Conservation (phyloP, 345 rosid genomes). For the Carallia brachiata region DNA sequence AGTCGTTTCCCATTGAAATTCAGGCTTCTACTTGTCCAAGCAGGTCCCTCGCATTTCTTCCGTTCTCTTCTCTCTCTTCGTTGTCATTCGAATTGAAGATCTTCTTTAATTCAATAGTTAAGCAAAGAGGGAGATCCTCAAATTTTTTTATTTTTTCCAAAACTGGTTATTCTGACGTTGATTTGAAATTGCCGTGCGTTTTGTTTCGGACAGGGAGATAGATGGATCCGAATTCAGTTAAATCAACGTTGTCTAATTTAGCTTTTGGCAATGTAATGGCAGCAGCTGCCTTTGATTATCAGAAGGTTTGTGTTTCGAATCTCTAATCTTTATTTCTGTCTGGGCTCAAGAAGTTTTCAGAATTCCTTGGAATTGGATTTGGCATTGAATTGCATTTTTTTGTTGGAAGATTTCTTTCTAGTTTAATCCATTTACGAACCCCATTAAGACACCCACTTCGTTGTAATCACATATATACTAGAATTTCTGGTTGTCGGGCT, state of each 20-base stretch:
- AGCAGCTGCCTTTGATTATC: slow-evolving; percentile 96
- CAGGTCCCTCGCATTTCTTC: too few species aligned
- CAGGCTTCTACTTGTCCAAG: too few species aligned
- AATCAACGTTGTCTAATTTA: slow-evolving; percentile 77
- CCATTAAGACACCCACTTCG: not conserved
- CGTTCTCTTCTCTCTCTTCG: too few species aligned
- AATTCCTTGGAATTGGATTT: not conserved
- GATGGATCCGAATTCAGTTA: slow-evolving; percentile 91
- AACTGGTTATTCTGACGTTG: not conserved
- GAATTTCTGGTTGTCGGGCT: not conserved
- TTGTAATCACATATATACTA: not conserved
- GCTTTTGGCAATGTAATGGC: slow-evolving; percentile 95
- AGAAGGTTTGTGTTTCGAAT: slow-evolving; percentile 45
- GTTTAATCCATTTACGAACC: not conserved
- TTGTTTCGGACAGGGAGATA: slow-evolving; percentile 31
- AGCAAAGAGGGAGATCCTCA: not conserved
- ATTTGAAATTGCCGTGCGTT: not conserved
- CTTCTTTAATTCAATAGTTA: not conserved
- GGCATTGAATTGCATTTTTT: not conserved
- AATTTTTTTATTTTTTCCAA: too few species aligned
- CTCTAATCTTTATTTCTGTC: not conserved
- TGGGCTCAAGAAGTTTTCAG: not conserved
- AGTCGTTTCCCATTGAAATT: too few species aligned
- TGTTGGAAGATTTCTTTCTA: not conserved
- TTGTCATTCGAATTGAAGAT: not conserved